phyloP scores from a whole-genome alignment of 129 eudicot species.

The Lactuca saligna region DNA sequence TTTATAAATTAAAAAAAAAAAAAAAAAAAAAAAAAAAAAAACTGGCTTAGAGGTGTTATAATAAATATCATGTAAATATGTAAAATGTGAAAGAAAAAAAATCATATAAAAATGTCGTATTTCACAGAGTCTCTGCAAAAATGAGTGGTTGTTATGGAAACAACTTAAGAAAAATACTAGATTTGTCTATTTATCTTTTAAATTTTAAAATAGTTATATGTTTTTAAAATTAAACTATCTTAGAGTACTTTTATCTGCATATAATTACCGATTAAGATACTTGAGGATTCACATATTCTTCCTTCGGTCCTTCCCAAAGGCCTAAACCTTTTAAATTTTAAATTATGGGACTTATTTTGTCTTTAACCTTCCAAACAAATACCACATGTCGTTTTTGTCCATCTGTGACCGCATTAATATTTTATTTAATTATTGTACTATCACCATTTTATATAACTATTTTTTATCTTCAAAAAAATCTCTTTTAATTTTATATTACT shows the following conservation, averaged over 20 bases:
- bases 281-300: constrained; percentile 24
- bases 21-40: too few relatives aligned
- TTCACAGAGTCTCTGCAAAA: too few relatives aligned
- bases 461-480: too few relatives aligned
- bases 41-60: too few relatives aligned
- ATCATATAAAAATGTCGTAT: too few relatives aligned
- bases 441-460: not conserved
- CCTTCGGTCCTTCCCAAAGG: not conserved
- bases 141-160: too few relatives aligned
- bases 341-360: constrained; percentile 21
- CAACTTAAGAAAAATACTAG: not conserved
- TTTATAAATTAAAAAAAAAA: too few relatives aligned
- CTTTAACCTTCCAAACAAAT: constrained; percentile 28
- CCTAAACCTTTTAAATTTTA: constrained; percentile 6
- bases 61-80: too few relatives aligned
- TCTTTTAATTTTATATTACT: not conserved
- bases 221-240: not conserved
- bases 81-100: too few relatives aligned
- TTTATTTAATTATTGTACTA: not conserved
- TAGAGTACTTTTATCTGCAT: too few relatives aligned
- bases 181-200: not conserved
- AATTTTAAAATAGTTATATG: not conserved
- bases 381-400: constrained; percentile 14
- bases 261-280: not conserved
- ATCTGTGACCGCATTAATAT: constrained; percentile 3